phyloP scores from a whole-genome alignment of 441 rosid species.

The Raphanus hybrid region DNA sequence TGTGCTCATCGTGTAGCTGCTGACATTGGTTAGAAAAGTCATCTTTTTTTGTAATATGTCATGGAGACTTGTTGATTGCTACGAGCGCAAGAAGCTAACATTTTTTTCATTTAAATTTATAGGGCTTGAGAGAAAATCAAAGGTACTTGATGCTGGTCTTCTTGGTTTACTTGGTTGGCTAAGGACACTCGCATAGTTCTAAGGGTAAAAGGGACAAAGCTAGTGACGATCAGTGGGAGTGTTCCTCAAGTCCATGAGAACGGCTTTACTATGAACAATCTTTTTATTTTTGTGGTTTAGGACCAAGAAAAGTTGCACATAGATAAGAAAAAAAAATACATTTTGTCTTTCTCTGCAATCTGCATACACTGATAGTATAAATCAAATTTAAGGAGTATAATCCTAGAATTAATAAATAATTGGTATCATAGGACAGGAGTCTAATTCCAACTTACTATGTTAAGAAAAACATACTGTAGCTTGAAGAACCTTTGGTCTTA shows the following conservation, averaged over 20 bases:
- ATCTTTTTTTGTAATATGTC: neutral
- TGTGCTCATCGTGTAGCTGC: constrained; percentile 99
- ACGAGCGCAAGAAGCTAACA: constrained; percentile 10
- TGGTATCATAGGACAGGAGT: neutral
- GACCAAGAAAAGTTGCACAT: constrained; percentile 14
- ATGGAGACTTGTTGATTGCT: constrained; percentile 13
- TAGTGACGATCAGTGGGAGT: neutral
- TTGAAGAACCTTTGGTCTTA: neutral
- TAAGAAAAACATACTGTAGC: neutral
- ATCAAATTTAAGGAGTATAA: neutral
- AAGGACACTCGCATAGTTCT: constrained; percentile 73
- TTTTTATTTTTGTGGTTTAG: too few relatives aligned
- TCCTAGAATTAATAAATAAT: neutral
- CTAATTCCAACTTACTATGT: neutral
- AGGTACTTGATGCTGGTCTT: constrained; percentile 71
- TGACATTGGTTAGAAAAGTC: constrained; percentile 71
- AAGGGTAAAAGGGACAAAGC: neutral
- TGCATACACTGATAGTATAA: neutral
- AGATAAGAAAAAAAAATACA: neutral
- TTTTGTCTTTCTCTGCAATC: neutral
- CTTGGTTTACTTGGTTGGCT: constrained; percentile 81
- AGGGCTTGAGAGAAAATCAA: constrained; percentile 91
- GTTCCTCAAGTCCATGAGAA: neutral
- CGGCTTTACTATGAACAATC: too few relatives aligned
- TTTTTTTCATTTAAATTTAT: constrained; percentile 6